Base-by-base conservation (phyloP, 805 yeast species). In the Ogataea methylovora region DNA sequence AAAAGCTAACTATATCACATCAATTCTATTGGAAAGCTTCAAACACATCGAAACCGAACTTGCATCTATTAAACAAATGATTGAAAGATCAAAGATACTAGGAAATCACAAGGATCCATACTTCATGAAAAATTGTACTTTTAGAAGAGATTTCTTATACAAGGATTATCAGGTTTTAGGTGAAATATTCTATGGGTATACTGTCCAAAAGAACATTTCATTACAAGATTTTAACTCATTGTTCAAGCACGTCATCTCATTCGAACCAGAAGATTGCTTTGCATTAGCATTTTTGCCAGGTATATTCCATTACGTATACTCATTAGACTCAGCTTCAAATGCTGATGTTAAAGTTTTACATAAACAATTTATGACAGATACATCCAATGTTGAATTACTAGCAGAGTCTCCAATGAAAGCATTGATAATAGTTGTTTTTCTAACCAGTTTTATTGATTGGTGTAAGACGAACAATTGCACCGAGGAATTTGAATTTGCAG, bases 131-230 rank as follows among this genome's bases (percentile, higher is more conserved):
- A 60, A 65, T 15, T 54, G 81, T 24, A 65, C 64, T 24, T 78
- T 71, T 46, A 71, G 82, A 48, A 73, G 86, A 41, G 74, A 72
- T 36, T 76, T 75, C 42, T 61, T 84, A 20, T 68, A 75, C 34
- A 64, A 63, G 32, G 79, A 79, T 45, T 92, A 87, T 52, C 94
- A 85, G 46, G 50, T 68, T 2, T 56, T 88, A 35, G 79, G 88
- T 29, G 83, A 78, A 51, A 63, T 84, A 2, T 60, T 81, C 6
- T 73, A 54, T 44, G 79, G 81, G 3, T 53, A 73, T 29, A 60
- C 69, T 7, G 60, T 62, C 3, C 61, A 61, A 25, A 61, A 63
- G 26, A 43, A 54, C 25, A 58, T 56, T 7, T 42, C 55, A 10
- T 29, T 48, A 7, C 52, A 58, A 0, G 54, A 65, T 5, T 69